Conservation (phyloP, 2,329 filamentous ascomycete species). For the Fusarium lateritium region DNA sequence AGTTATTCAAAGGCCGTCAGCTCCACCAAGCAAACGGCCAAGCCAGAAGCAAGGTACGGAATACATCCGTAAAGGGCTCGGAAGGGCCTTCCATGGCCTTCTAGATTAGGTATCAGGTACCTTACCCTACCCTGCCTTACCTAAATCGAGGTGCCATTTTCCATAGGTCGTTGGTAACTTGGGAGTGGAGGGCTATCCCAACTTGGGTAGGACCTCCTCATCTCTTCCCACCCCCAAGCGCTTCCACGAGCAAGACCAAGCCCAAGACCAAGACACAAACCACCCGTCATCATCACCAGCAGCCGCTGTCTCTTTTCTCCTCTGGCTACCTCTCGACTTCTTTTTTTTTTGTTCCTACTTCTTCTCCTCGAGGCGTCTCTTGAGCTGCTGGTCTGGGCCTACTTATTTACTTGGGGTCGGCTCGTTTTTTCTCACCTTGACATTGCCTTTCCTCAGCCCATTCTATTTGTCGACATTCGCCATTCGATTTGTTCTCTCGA, state of each 20-base stretch:
- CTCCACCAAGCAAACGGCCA: conserved; percentile 36
- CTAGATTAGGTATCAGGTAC: conserved; percentile 23
- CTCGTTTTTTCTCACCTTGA: conserved; percentile 34
- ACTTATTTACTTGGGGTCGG: conserved; percentile 33
- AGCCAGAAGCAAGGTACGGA: conserved; percentile 29
- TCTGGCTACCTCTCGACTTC: conserved; percentile 31
- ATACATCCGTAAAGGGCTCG: conserved; percentile 19
- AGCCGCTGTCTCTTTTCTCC: conserved; percentile 27
- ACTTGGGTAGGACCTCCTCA: conserved; percentile 44
- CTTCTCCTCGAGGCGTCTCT: conserved; percentile 20
- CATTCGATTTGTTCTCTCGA: conserved; percentile 36
- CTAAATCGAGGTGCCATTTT: conserved; percentile 17
- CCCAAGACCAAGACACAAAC: conserved; percentile 37
- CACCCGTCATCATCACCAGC: conserved; percentile 42
- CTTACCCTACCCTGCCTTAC: no score
- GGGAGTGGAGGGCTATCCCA: conserved; percentile 36
- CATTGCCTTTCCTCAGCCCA: conserved; percentile 37
- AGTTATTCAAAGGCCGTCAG: conserved; percentile 30
- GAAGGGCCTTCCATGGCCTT: background rate
- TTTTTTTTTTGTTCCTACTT: conserved; percentile 20
- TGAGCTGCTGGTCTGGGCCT: conserved; percentile 19
- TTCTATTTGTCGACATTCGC: conserved; percentile 22
- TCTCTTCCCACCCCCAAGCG: conserved; percentile 41
- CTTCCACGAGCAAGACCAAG: conserved; percentile 33
- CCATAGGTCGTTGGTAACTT: conserved; percentile 20